Conservation (phyloP, 2,329 filamentous ascomycete genomes). For the Huntiella decipiens region DNA sequence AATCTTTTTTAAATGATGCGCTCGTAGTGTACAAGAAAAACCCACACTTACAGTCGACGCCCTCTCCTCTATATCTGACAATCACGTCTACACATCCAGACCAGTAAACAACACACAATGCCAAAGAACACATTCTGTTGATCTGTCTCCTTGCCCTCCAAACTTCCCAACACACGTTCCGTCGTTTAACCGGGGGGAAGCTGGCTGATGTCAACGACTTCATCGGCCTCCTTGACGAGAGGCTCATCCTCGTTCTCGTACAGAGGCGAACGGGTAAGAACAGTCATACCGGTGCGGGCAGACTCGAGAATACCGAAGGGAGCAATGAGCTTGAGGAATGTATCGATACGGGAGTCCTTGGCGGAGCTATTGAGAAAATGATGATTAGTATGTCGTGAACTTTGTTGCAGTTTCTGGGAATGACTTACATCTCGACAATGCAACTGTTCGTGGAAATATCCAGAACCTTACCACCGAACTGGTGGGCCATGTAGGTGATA, state of each 20-base stretch:
- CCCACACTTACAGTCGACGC: not conserved
- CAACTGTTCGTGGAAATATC: constrained; percentile 98
- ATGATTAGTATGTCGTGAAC: not conserved
- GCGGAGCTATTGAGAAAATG: constrained; percentile 42
- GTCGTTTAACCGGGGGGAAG: constrained; percentile 63
- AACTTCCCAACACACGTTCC: not conserved
- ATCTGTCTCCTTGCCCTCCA: constrained; percentile 10
- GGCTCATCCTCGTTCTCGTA: constrained; percentile 53
- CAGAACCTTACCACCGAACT: constrained; percentile 92
- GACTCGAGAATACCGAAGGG: constrained; percentile 96
- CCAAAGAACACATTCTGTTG: constrained; percentile 11
- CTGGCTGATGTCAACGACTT: constrained; percentile 85
- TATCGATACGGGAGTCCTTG: constrained; percentile 85
- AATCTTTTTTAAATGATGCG: not conserved
- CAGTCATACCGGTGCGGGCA: constrained; percentile 89
- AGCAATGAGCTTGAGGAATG: constrained; percentile 85
- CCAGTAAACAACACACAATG: constrained; percentile 1
- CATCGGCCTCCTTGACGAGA: constrained; percentile 67
- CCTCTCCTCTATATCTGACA: not conserved
- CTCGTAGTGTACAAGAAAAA: not conserved
- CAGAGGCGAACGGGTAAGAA: constrained; percentile 79
- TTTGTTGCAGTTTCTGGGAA: not conserved
- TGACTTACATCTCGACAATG: constrained; percentile 81
- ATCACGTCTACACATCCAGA: not conserved
- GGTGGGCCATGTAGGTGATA: constrained; percentile 90